A percentile compares a stretch with the other conserved stretches of the same genome.
phyloP scores from a whole-genome alignment of 768 basidiomycete species.

The Cystofilobasidium macerans region DNA sequence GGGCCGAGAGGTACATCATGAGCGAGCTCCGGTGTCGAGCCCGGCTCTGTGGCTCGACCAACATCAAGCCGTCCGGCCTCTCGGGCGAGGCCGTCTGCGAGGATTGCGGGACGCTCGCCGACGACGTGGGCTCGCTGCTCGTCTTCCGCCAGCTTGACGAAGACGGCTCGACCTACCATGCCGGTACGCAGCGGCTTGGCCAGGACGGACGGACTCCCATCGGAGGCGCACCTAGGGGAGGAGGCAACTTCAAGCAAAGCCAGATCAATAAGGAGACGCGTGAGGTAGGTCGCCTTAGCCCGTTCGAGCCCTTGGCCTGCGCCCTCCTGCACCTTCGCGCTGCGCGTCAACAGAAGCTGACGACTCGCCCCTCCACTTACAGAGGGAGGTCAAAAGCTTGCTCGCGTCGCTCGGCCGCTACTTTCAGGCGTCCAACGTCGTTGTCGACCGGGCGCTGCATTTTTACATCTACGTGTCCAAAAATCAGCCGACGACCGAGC shows the following conservation, averaged over 20 bases:
- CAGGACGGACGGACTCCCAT: neutral
- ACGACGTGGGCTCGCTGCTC: neutral
- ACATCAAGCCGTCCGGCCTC: constrained; percentile 11
- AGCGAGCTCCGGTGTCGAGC: neutral
- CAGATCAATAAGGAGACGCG: constrained; percentile 10
- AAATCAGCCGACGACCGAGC: constrained; percentile 5
- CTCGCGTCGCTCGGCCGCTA: constrained; percentile 16
- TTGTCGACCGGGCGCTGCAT: constrained; percentile 10
- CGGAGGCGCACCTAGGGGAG: neutral
- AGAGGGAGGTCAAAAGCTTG: neutral
- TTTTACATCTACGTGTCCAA: constrained; percentile 1
- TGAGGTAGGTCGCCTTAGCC: constrained; percentile 4
- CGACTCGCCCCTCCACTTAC: neutral
- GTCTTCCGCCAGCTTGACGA: constrained; percentile 19
- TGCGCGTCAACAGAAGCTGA: no score
- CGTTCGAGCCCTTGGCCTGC: neutral
- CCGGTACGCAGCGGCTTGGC: neutral
- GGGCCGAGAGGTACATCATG: neutral
- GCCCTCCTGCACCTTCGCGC: neutral
- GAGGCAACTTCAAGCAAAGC: neutral
- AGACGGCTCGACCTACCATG: constrained; percentile 2
- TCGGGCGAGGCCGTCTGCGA: constrained; percentile 21
- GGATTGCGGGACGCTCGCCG: constrained; percentile 17
- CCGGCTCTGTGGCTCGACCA: constrained; percentile 9
- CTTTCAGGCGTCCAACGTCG: constrained; percentile 1